phyloP scores from a whole-genome alignment of 192 early-diverging fungal species.

The Paraglomus brasilianum region DNA sequence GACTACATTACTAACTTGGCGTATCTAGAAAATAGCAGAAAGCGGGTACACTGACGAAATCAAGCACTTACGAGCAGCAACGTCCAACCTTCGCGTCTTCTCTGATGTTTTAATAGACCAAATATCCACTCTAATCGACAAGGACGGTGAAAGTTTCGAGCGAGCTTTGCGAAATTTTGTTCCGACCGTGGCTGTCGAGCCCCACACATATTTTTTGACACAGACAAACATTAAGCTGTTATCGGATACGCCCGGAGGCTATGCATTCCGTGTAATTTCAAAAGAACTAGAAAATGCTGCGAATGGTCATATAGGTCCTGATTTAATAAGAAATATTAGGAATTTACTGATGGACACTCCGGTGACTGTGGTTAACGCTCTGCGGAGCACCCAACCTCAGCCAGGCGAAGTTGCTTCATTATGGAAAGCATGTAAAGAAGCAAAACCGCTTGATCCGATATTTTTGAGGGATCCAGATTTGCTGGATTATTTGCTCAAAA shows the following conservation, averaged over 20 bases:
- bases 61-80: conserved; percentile 62
- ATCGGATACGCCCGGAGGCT: conserved; percentile 41
- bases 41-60: conserved; percentile 65
- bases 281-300: conserved; percentile 52
- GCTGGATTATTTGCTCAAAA: conserved; percentile 33
- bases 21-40: conserved; percentile 56
- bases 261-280: conserved; percentile 45
- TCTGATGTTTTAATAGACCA: conserved; percentile 61
- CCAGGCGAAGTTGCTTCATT: no score
- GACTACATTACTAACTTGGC: neutral
- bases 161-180: conserved; percentile 54
- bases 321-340: no score
- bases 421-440: conserved; percentile 40
- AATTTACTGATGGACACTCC: no score
- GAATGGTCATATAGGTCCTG: conserved; percentile 21
- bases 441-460: no score
- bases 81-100: conserved; percentile 65
- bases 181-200: no score
- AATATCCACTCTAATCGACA: conserved; percentile 55
- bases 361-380: no score
- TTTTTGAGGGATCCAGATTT: no score
- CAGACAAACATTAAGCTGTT: conserved; percentile 35
- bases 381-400: no score
- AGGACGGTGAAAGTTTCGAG: conserved; percentile 57
- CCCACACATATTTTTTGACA: no score